Percentiles rank a stretch among this genome's conserved stretches.
These are phyloP conservation scores for Friedmanniomyces simplex DNA, from an alignment of 495 filamentous ascomycete species.

Conservation along the genomic window DNA sequence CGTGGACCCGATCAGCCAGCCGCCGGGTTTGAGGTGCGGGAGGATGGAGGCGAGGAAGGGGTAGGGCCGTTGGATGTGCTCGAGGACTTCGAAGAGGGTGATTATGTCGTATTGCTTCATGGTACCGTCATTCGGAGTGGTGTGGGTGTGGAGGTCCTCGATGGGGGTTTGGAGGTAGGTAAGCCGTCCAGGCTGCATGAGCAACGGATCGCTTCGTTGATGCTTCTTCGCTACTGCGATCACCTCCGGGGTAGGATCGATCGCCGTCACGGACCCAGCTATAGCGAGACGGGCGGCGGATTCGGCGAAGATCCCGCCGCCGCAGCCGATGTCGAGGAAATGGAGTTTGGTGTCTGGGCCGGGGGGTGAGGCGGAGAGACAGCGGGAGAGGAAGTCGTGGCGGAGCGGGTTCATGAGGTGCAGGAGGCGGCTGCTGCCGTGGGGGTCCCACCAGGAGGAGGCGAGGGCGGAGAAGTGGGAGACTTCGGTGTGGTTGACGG, in stretches of 20 bases:
- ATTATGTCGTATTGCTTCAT: slow-evolving; percentile 53
- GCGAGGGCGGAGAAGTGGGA: slow-evolving; percentile 91
- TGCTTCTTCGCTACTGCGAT: slow-evolving; percentile 69
- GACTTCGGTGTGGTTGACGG: slow-evolving; percentile 69
- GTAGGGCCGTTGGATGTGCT: slow-evolving; percentile 68
- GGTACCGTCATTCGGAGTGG: slow-evolving; percentile 2
- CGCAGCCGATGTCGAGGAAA: slow-evolving; percentile 91
- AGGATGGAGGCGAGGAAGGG: slow-evolving; percentile 59
- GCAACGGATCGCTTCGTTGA: slow-evolving; percentile 52
- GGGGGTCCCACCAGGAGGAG: slow-evolving; percentile 93
- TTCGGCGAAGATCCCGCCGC: slow-evolving; percentile 93
- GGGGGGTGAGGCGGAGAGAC: background rate
- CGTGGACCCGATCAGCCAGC: slow-evolving; percentile 84
- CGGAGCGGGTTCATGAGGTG: slow-evolving; percentile 98
- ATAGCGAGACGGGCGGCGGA: slow-evolving; percentile 65
- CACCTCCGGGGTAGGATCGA: slow-evolving; percentile 76
- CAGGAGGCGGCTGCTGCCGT: slow-evolving; percentile 81
- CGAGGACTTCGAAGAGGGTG: slow-evolving; percentile 85
- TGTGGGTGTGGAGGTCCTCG: slow-evolving; percentile 49
- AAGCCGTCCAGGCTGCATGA: slow-evolving; percentile 46
- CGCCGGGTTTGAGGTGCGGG: slow-evolving; percentile 72
- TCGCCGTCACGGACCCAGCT: slow-evolving; percentile 61
- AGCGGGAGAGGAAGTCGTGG: slow-evolving; percentile 66
- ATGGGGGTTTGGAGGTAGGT: slow-evolving; percentile 61
- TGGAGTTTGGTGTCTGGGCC: slow-evolving; percentile 32